A percentile compares a stretch with the other conserved stretches of the same genome.
phyloP scores from a whole-genome alignment of 129 eudicot genomes.

The Silybum marianum region DNA sequence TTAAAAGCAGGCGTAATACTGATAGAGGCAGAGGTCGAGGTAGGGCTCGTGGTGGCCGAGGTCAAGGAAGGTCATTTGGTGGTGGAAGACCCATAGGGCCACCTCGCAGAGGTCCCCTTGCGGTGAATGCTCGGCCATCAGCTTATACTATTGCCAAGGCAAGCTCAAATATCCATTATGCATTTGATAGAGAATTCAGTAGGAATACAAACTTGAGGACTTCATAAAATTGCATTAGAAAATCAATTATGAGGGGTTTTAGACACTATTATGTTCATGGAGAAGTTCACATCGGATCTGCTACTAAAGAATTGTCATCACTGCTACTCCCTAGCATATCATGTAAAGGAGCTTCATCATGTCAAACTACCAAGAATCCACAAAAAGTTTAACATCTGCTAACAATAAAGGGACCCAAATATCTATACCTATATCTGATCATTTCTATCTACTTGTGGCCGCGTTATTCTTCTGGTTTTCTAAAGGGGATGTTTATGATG shows the following conservation, averaged over 20 bases:
- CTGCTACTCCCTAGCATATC: slow-evolving; percentile 36
- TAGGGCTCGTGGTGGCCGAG: slow-evolving; percentile 69
- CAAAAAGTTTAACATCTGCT: slow-evolving; percentile 34
- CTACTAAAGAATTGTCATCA: slow-evolving; percentile 32
- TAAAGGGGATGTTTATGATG: slow-evolving; percentile 56
- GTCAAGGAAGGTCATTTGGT: slow-evolving; percentile 50
- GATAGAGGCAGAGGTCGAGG: slow-evolving; percentile 81
- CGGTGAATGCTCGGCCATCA: slow-evolving; percentile 75
- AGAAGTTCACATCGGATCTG: slow-evolving; percentile 43
- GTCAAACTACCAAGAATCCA: slow-evolving; percentile 26
- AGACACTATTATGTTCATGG: slow-evolving; percentile 44
- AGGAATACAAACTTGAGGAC: slow-evolving; percentile 39
- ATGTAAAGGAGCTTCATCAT: slow-evolving; percentile 51
- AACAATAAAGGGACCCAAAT: slow-evolving; percentile 26
- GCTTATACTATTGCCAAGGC: slow-evolving; percentile 88
- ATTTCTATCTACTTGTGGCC: slow-evolving; percentile 27
- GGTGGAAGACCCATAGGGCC: slow-evolving; percentile 70
- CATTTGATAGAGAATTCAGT: slow-evolving; percentile 52
- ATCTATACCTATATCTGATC: slow-evolving; percentile 34
- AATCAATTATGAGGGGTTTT: slow-evolving; percentile 38
- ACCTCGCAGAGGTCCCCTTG: slow-evolving; percentile 65
- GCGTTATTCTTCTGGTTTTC: slow-evolving; percentile 42
- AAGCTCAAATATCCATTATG: slow-evolving; percentile 77
- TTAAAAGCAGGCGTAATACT: slow-evolving; percentile 61
- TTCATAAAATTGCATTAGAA: slow-evolving; percentile 35